These are phyloP conservation scores for Amanita fuliginea DNA, from an alignment of 768 basidiomycete genomes.

Conservation along the genomic window DNA sequence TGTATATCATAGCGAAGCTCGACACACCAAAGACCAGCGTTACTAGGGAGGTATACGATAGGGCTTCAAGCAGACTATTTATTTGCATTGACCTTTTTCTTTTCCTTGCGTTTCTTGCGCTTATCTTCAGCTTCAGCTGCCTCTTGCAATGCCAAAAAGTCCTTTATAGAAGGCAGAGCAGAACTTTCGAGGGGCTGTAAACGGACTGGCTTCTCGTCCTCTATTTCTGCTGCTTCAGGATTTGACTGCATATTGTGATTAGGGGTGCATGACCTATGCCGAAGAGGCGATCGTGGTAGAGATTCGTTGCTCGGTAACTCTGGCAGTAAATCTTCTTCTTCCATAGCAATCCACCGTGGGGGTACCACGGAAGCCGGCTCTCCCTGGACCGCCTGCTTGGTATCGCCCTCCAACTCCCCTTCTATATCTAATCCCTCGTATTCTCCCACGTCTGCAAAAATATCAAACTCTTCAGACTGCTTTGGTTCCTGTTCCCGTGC, in stretches of 20 bases:
- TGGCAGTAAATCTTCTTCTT: conserved; percentile 20
- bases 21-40: no score
- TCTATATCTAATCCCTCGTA: conserved; percentile 60
- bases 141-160: conserved; percentile 70
- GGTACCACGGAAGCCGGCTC: conserved; percentile 9
- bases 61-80: not conserved
- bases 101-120: conserved; percentile 65
- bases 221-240: conserved; percentile 26
- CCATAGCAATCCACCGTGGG: conserved; percentile 36
- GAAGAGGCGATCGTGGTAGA: conserved; percentile 5
- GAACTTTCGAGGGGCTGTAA: conserved; percentile 75
- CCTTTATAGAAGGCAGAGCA: conserved; percentile 70
- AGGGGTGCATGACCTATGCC: conserved; percentile 10
- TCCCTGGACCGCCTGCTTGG: not conserved
- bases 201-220: conserved; percentile 35
- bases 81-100: conserved; percentile 40
- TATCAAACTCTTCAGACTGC: conserved; percentile 61
- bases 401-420: conserved; percentile 20
- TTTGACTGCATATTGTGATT: not conserved
- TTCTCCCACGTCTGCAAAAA: conserved; percentile 79
- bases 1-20: no score
- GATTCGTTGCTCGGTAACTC: conserved; percentile 7
- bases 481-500: conserved; percentile 14
- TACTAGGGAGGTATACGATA: not conserved
- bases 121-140: conserved; percentile 56